Evolutionary conservation across 768 basidiomycete species (phyloP), one percentile per base, ranked within the genome.

Genomic region (Auriscalpium vulgare): DNA sequence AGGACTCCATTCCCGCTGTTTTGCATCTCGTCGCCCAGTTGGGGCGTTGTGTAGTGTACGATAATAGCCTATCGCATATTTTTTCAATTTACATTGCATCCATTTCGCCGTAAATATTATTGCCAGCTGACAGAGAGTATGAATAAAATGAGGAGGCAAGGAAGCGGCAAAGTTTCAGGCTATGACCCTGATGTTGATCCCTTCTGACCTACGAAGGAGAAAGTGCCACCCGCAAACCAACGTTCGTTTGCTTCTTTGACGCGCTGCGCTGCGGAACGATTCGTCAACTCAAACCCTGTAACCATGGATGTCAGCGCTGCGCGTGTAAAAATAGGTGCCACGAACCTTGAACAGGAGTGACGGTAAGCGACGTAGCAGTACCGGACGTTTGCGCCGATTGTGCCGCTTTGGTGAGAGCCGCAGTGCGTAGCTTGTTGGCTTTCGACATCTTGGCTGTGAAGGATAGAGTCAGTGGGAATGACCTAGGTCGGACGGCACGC

Each of bases 181-280:
- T 43, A 23, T 21, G 44, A 56, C 37, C 52, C 29, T 7, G 29
- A 29, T 29, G 29, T 63, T 50, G 67, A 59, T 13, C 79, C 78
- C 57, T 79, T 79, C 63, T 79, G 76, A 10, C 87, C 87, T 19
- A 84, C 75, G 64, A 89, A 90, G 3, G 89, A 88, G 71, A 92
- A 92, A 40, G 74, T 89, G 5, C 91, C 91, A 8, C 82, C 83
- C 4, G 87, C 85, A 70, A 99, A 99, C 97, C 97, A 99, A 29
- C 88, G 80, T 53, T 97, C 93, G 72, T 99, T 98, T 23, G 97
- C 97, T 62, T 92, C 94, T 69, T 93, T 92, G 55, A 97, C 91
- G 36, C 87, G 81, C 59, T 86, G 85, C n/a, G 87, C 82, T 5
- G 87, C 82, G n/a, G 88, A 79, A 23, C 90, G 87, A 67, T 98